Base-by-base conservation (phyloP, 139 green algal species). In the Closterium sp. region DNA sequence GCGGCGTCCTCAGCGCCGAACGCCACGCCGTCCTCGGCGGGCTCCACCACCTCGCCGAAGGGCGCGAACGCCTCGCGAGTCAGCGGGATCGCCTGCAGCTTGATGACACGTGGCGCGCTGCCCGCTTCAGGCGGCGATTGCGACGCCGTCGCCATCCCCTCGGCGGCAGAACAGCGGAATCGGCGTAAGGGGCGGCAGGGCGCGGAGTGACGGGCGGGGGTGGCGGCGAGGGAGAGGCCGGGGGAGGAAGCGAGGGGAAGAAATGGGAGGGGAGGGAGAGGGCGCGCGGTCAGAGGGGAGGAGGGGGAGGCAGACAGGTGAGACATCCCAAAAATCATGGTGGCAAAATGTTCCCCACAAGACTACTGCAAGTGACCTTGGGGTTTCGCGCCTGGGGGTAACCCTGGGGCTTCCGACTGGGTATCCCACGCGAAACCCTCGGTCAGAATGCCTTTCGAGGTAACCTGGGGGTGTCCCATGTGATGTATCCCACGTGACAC, bases 41-140 rank as follows among this genome's bases (percentile, higher is more conserved):
- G 84, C 55, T 36, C 84, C 34, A 93, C 38, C 28, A 94, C 38
- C 84, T 95, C 87, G 16, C 92, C 92, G 81, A 90, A 94, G 2
- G 85, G 92, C 85, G 43, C 90, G 83, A 94, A 94, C 19, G 81
- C 33, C 87, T 94, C 92, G 23, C 38, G 28, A 5, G 85, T 94
- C 30, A 94, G 33, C 33, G 83, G 30, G n/a, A 86, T 33, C 83
- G 83, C 83, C 30, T 32, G 9, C n/a, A 86, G 83, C 83, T 33
- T 86, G 30, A 86, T 33, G 30, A 86, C 83, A 76, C 55, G 55
- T 76, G 55, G 55, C 55, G 16, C 25, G 55, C 55, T 76, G 55
- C 55, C 55, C 55, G 55, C 55, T 3, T 76, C 55, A 76, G 55
- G 55, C 55, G 55, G 55, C 16, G 55, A 76, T 76, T 76, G 55